Base-by-base conservation (phyloP, 805 yeast species). In the Teunomyces kruisii region DNA sequence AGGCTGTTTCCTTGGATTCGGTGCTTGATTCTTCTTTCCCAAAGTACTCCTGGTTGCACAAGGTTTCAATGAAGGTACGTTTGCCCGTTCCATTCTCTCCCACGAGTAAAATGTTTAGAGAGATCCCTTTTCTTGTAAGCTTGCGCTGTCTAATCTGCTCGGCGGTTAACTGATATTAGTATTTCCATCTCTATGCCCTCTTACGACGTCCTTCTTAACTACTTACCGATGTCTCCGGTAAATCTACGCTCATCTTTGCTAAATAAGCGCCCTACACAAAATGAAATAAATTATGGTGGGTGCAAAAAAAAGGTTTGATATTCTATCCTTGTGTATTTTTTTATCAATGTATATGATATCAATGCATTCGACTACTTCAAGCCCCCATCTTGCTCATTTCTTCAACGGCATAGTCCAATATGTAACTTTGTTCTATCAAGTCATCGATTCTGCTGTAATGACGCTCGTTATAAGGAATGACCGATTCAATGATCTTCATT, bases 381-480 rank as follows among this genome's bases (percentile, higher is more conserved):
- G 38, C 44, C 10, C 35, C 38, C 22, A 46, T 15, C 42, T 52
- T 53, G 54, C 78, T 80, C 88, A 86, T 90, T 59, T 87, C 86
- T 43, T 81, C 82, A 45, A 91, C 77, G 6, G 91, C 85, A 56
- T 86, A 94, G 58, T 94, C 98, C 49, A 94, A 64, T 39, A 88
- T 74, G 57, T 78, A 92, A 59, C 96, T 89, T 60, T 88, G 88
- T 64, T 94, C 97, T 30, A 90, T 66, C 61, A 94, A 68, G 33
- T 79, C 89, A 50, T 87, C 96, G 22, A 88, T 68, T 51, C 99
- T 77, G 30, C 72, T 59, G 58, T 75, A 84, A 65, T 94, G 99
- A 56, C 98, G 81, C 58, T 88, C 89, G 50, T 86, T 86, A 64
- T 94, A 94, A 3, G 98, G 96, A 32, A 88, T 65, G 44, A 94